A percentile compares a stretch with the other conserved stretches of the same genome.
Evolutionary conservation across 176 grass and related monocot species (phyloP).

Genomic region (Cymbopogon citratus): DNA sequence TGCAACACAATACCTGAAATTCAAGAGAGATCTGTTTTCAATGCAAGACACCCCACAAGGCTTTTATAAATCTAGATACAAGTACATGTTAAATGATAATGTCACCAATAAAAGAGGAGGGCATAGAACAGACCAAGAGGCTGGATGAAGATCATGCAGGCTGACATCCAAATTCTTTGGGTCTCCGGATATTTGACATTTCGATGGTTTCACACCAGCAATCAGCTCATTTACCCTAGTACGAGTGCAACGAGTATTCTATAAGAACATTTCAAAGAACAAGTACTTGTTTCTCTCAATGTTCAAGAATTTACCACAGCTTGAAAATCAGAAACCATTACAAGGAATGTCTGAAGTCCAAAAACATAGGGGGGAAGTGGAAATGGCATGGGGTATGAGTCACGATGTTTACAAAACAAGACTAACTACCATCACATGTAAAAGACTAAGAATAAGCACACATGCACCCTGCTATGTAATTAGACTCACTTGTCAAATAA

Average conservation of each 20-base stretch:
- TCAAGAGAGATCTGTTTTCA: not conserved
- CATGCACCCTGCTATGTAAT: not conserved
- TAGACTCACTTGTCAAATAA: slow-evolving; percentile 75
- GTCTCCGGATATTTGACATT: slow-evolving; percentile 52
- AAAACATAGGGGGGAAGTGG: not conserved
- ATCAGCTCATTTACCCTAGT: slow-evolving; percentile 72
- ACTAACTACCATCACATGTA: not conserved
- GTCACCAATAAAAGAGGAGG: slow-evolving; percentile 4
- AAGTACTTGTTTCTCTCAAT: slow-evolving; percentile 4
- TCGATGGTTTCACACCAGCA: slow-evolving; percentile 22
- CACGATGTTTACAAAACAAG: not conserved
- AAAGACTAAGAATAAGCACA: not conserved
- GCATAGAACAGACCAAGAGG: slow-evolving; percentile 70
- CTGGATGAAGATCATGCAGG: slow-evolving; percentile 65
- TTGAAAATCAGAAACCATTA: not conserved
- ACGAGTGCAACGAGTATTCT: slow-evolving; percentile 19
- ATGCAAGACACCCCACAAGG: not conserved
- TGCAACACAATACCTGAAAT: slow-evolving; percentile 86
- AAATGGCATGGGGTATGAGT: not conserved
- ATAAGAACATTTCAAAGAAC: slow-evolving; percentile 22
- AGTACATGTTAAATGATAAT: not conserved
- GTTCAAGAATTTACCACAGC: not conserved
- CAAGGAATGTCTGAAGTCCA: not conserved
- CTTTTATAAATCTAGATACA: slow-evolving; percentile 12
- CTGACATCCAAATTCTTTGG: slow-evolving; percentile 47